Percentiles rank a stretch among this genome's conserved stretches.
These are phyloP conservation scores for Cercophora sp. DNA, from an alignment of 495 filamentous ascomycete genomes.

Conservation along the genomic window DNA sequence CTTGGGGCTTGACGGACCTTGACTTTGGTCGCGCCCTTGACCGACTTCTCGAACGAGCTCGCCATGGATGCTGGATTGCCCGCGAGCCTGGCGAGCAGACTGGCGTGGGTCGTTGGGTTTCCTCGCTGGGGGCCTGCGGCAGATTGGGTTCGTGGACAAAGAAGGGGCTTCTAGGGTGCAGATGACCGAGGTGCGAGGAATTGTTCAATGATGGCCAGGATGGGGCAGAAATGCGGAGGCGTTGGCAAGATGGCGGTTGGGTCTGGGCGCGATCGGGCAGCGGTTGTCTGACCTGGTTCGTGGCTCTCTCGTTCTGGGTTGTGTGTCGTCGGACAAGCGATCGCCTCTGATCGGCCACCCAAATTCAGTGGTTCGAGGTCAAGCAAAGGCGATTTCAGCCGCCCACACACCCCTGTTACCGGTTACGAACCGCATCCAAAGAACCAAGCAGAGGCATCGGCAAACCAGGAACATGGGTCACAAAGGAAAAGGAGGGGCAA, in stretches of 20 bases:
- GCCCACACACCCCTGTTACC: background rate
- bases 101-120: background rate
- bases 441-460: background rate
- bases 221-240: constrained; percentile 3
- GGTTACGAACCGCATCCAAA: background rate
- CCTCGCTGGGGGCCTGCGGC: background rate
- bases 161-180: background rate
- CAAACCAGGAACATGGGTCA: background rate
- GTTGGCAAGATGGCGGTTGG: background rate
- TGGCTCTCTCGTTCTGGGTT: background rate
- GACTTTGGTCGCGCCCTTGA: constrained; percentile 90
- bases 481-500: background rate
- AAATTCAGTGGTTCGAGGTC: no score
- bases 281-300: constrained; percentile 2
- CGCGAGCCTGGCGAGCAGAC: background rate
- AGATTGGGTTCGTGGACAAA: no score
- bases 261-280: constrained; percentile 3
- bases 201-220: constrained; percentile 7
- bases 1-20: constrained; percentile 58
- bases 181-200: constrained; percentile 2
- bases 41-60: constrained; percentile 84
- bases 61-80: constrained; percentile 52
- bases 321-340: constrained; percentile 15
- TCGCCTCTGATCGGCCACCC: constrained; percentile 13
- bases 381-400: background rate